Evolutionary conservation across 805 yeast species (phyloP).

Genomic region (Yamadazyma kitorensis): DNA sequence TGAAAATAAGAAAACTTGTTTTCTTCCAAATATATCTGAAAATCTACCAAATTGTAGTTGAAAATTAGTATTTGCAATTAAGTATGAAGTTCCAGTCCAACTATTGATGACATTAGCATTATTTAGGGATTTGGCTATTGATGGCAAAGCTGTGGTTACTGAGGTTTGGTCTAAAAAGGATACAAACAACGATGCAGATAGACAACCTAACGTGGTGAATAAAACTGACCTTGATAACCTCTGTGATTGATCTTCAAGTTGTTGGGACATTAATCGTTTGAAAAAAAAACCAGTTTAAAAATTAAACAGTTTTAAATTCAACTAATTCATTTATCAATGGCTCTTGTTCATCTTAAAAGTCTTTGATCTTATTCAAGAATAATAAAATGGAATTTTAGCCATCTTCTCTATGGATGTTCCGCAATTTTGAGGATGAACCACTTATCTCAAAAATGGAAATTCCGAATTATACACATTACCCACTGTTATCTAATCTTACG

Average conservation of each 20-base stretch:
- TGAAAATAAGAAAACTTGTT: slow-evolving; percentile 41
- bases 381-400: no score
- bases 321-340: no score
- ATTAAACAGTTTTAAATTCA: no score
- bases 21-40: slow-evolving; percentile 63
- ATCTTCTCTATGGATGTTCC: no score
- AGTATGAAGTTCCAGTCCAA: slow-evolving; percentile 74
- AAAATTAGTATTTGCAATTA: slow-evolving; percentile 68
- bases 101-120: slow-evolving; percentile 41
- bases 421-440: no score
- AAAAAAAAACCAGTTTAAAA: no score
- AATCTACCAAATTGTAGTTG: slow-evolving; percentile 73
- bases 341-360: no score
- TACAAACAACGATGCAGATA: slow-evolving; percentile 21
- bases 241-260: slow-evolving; percentile 11
- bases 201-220: slow-evolving; percentile 9
- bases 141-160: slow-evolving; percentile 43
- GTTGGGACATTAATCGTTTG: no score
- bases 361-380: no score
- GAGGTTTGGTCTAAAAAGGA: slow-evolving; percentile 47
- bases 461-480: no score
- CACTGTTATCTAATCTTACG: no score
- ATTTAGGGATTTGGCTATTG: slow-evolving; percentile 41
- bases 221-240: slow-evolving; percentile 8
- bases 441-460: no score